phyloP scores from a whole-genome alignment of 495 filamentous ascomycete genomes.

The Aspergillus funiculosus region DNA sequence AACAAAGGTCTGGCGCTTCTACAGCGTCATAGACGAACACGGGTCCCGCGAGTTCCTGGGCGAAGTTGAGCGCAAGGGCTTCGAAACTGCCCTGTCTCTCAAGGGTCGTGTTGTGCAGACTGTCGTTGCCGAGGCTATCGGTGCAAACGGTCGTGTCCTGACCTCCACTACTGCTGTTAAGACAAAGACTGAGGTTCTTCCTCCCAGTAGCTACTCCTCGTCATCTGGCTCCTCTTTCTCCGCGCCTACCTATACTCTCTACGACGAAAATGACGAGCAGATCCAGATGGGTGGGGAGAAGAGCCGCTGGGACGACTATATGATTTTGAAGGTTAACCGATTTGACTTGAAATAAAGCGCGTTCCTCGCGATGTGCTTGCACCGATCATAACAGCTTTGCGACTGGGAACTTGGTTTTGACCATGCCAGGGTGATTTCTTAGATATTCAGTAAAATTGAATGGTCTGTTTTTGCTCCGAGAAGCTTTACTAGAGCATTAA shows the following conservation, averaged over 20 bases:
- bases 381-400: no score
- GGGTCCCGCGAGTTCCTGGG: slow-evolving; percentile 33
- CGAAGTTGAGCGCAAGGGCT: slow-evolving; percentile 29
- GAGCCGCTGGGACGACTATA: slow-evolving; percentile 13
- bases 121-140: slow-evolving; percentile 18
- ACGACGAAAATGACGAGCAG: slow-evolving; percentile 6
- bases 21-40: slow-evolving; percentile 27
- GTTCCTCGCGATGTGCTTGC: no score
- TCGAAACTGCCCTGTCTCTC: slow-evolving; percentile 33
- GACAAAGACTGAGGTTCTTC: slow-evolving; percentile 22
- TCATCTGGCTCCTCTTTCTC: neutral
- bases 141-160: slow-evolving; percentile 23
- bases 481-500: no score
- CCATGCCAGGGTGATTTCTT: no score
- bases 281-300: neutral
- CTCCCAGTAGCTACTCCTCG: slow-evolving; percentile 5
- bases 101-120: slow-evolving; percentile 16
- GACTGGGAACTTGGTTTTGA: no score
- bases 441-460: no score
- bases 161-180: slow-evolving; percentile 19
- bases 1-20: slow-evolving; percentile 36
- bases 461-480: no score
- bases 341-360: slow-evolving; percentile 11
- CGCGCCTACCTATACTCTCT: slow-evolving; percentile 6
- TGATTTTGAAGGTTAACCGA: slow-evolving; percentile 15